Conservation (phyloP, 306 rosid species). For the Cucumis cinereus region DNA sequence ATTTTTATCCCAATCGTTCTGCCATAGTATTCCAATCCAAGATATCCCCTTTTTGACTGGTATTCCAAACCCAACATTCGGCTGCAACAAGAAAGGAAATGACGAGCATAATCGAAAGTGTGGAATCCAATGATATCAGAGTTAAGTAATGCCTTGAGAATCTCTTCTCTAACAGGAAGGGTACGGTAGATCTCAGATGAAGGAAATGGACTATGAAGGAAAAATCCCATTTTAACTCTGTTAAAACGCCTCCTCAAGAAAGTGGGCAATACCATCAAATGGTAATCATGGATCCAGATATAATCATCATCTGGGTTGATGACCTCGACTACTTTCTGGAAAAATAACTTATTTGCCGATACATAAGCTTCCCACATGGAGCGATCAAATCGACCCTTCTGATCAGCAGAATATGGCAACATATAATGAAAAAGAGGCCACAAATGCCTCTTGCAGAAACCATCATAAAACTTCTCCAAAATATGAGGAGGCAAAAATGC, state of each 20-base stretch:
- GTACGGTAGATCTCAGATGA: constrained; percentile 76
- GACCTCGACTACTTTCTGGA: constrained; percentile 58
- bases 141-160: constrained; percentile 69
- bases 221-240: constrained; percentile 68
- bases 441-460: constrained; percentile 67
- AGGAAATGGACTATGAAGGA: constrained; percentile 81
- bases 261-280: constrained; percentile 75
- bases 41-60: constrained; percentile 74
- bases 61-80: constrained; percentile 77
- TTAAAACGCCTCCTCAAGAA: constrained; percentile 65
- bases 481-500: constrained; percentile 52
- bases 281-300: constrained; percentile 83
- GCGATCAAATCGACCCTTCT: constrained; percentile 53
- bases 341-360: constrained; percentile 56
- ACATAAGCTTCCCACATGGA: constrained; percentile 70
- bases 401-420: constrained; percentile 56
- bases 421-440: constrained; percentile 86
- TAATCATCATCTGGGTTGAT: constrained; percentile 72
- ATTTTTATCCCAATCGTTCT: constrained; percentile 75
- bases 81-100: constrained; percentile 80
- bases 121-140: constrained; percentile 76
- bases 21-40: constrained; percentile 77
- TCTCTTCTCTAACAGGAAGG: constrained; percentile 77
- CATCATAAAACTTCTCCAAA: constrained; percentile 53
- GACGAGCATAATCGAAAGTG: constrained; percentile 82